Percentiles rank a stretch among this genome's conserved stretches.
Evolutionary conservation across 345 rosid genomes (phyloP).

Genomic region (Eucalyptus microcorys): DNA sequence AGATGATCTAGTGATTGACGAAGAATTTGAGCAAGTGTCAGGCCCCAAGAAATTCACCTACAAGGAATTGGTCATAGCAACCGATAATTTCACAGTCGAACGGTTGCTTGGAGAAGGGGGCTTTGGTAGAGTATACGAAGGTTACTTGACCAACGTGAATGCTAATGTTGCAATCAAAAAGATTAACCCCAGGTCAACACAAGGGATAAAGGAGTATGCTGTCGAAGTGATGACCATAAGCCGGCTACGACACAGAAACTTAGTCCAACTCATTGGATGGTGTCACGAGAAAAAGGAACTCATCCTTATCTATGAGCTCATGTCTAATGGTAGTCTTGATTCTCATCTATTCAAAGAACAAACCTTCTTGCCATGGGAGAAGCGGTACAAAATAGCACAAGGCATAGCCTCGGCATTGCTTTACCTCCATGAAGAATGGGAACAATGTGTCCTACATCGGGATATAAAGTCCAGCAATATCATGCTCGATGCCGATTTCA

Average conservation of each 20-base stretch:
- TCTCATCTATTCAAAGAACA: neutral
- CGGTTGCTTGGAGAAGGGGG: neutral
- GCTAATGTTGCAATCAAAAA: neutral
- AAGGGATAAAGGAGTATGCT: neutral
- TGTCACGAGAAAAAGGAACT: neutral
- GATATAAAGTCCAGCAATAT: neutral
- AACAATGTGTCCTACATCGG: neutral
- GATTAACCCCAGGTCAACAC: neutral
- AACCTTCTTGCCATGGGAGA: neutral
- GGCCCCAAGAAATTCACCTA: neutral
- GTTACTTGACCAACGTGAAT: neutral
- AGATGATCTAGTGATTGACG: accelerated
- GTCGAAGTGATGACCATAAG: neutral
- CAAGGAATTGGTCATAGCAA: accelerated
- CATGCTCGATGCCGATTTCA: neutral
- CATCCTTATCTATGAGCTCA: neutral
- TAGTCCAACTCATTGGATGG: neutral
- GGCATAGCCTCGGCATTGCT: neutral
- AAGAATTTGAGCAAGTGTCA: neutral
- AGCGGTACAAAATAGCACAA: neutral
- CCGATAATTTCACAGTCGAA: accelerated
- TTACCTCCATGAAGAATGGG: neutral
- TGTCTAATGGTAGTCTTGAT: neutral
- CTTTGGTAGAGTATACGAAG: neutral
- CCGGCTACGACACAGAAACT: accelerated